A percentile compares a stretch with the other conserved stretches of the same genome.
These are phyloP conservation scores for Fusarium coicis DNA, from an alignment of 2,329 filamentous ascomycete genomes.

Conservation along the genomic window DNA sequence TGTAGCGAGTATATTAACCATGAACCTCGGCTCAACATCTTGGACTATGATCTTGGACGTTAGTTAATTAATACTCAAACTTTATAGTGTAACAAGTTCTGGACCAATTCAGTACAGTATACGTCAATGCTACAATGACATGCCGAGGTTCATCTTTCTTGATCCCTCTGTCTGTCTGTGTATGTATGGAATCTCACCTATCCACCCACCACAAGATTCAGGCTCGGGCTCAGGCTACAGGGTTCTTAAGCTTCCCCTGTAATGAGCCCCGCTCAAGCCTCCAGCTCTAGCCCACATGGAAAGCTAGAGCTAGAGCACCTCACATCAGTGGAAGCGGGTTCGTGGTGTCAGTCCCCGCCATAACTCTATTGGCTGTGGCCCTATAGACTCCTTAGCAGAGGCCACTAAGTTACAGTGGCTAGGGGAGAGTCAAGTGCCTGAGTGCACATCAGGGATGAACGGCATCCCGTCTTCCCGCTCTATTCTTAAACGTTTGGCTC, in stretches of 20 bases:
- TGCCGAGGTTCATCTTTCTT: slow-evolving; percentile 17
- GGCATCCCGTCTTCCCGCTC: slow-evolving; percentile 4
- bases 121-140: slow-evolving; percentile 1
- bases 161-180: background rate
- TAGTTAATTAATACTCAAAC: background rate
- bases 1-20: slow-evolving; percentile 6
- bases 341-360: background rate
- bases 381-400: background rate
- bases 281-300: background rate
- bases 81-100: background rate
- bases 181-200: background rate
- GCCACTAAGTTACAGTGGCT: background rate
- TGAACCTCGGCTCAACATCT: slow-evolving; percentile 6
- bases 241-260: background rate
- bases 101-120: background rate
- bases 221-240: background rate
- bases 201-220: background rate
- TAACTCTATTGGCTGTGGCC: background rate
- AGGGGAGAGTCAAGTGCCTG: background rate
- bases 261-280: background rate
- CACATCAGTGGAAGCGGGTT: slow-evolving; percentile 1
- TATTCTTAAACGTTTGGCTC: slow-evolving; percentile 3
- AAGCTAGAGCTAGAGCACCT: background rate
- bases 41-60: background rate
- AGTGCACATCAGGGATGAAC: slow-evolving; percentile 10